Percentiles rank a stretch among this genome's conserved stretches.
phyloP scores from a whole-genome alignment of 352 stramenopile species.

The Phytopythium boreale region DNA sequence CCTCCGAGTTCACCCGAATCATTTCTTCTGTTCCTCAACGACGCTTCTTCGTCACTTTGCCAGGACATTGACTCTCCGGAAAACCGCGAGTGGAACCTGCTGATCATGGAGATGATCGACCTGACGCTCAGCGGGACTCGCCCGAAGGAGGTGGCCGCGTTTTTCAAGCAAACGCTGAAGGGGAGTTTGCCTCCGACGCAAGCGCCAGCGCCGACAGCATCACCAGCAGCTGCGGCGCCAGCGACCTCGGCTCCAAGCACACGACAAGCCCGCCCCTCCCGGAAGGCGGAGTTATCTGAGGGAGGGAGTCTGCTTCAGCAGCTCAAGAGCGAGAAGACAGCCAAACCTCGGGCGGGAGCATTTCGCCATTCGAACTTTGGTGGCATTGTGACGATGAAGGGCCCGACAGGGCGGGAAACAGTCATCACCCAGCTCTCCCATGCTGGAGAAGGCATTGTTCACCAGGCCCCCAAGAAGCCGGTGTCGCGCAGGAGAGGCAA shows the following conservation, averaged over 20 bases:
- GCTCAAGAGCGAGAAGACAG: slow-evolving; percentile 49
- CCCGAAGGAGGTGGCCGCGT: slow-evolving; percentile 64
- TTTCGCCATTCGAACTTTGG: slow-evolving; percentile 86
- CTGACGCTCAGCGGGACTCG: slow-evolving; percentile 71
- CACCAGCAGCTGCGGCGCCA: background rate
- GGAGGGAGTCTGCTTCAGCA: slow-evolving; percentile 37
- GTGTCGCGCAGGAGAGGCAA: slow-evolving; percentile 37
- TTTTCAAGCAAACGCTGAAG: slow-evolving; percentile 31
- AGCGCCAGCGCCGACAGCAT: background rate
- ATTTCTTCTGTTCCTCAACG: background rate
- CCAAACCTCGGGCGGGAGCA: slow-evolving; percentile 29
- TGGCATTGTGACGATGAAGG: slow-evolving; percentile 79
- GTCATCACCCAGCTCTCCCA: slow-evolving; percentile 80
- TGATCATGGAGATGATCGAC: slow-evolving; percentile 89
- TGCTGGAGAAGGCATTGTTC: slow-evolving; percentile 61
- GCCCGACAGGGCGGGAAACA: slow-evolving; percentile 56
- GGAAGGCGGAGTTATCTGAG: background rate
- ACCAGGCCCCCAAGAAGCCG: slow-evolving; percentile 68
- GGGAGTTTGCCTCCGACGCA: background rate
- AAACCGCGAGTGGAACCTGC: slow-evolving; percentile 84
- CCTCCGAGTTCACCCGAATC: background rate
- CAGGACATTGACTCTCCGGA: slow-evolving; percentile 82
- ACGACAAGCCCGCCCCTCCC: background rate
- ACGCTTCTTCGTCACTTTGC: background rate
- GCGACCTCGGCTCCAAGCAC: background rate